Evolutionary conservation across 225 moss, liverwort and hornwort genomes (phyloP), one percentile per base, ranked within the genome.

Genomic region (Bryum argenteum): DNA sequence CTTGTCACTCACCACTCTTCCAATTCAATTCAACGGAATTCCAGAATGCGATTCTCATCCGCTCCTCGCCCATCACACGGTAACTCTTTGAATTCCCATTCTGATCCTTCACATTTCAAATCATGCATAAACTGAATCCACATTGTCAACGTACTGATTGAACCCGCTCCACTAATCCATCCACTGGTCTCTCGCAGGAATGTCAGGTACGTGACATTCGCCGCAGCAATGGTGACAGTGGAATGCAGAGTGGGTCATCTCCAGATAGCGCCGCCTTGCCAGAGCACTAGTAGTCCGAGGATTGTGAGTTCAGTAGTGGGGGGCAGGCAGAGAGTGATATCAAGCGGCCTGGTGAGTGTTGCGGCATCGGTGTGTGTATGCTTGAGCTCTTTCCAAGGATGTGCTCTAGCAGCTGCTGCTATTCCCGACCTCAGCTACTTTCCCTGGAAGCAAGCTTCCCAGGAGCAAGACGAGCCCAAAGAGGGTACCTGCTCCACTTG

Each of bases 401-500:
- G 69, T 47, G 81, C 79, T 63, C 60, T 33, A 14, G 79, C 83
- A n/a, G 72, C 71, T 26, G 72, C 71, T 26, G 57, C 54, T 13
- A 8, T 18, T 20, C 43, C 43, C 42, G 53, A 0, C 17, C 44
- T 21, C 43, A 10, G 64, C 21, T 76, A 72, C 73, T 70, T 81
- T 72, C 85, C 85, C 17, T 85, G 85, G 85, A 79, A 81, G 81
- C 85, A 76, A 43, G 45, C 37, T 65, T 44, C 54, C 38, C 75
- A 60, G 72, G 65, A 62, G 78, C 86, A 90, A 66, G 67, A 68
- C 10, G 85, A 87, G 71, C 91, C 90, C 51, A 78, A 82, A 20
- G 76, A 73, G 41, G 95, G 95, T 77, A 93, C 70, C 47, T 96
- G 95, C 50, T 88, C 91, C 6, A 89, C 95, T 11, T 96, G 93